Base-by-base conservation (phyloP, 2,329 filamentous ascomycete genomes). In the Colletotrichum chrysophilum region DNA sequence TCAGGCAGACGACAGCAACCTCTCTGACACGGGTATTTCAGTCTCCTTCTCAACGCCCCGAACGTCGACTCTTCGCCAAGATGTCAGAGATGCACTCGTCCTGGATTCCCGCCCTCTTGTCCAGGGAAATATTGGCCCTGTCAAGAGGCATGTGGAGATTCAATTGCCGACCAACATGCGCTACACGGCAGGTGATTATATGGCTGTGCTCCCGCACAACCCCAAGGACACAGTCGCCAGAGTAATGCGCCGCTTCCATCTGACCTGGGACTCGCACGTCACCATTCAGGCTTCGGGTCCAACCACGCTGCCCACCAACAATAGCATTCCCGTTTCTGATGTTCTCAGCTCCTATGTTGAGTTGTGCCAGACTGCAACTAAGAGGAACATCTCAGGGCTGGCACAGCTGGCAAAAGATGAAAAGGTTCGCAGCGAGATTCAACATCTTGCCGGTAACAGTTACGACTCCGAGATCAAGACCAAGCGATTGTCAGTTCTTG, bases 161-260 rank as follows among this genome's bases (percentile, higher is more conserved):
- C 89, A 91, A 74, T 87, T 96, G 1, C 94, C 94, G 0, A 89
- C 88, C 0, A 90, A 89, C 66, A 88, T 92, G 87, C 89, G 88
- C 0, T 96, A 96, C 83, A 88, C 89, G 38, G 90, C 93, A 3
- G 95, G 94, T 16, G 94, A 96, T 80, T 96, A 97, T 80, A 89
- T 96, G 1, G 93, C 93, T 0, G 87, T 96, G 3, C 86, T 95
- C 1, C 94, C 94, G 0, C 84, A 94, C 34, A 96, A 96, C 81
- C 91, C 92, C 2, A 88, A 88, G 67, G 84, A 89, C 28, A 91
- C 87, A 5, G 90, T 96, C 4, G 87, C 88, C 5, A 88, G 93
- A 9, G 93, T 91, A 0, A 91, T 95, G 85, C 87, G 89, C 13
- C 87, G 89, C 21, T 96, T 96, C 81, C 86, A 89, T 2, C 84